These are phyloP conservation scores for Trichoderma brevicompactum DNA, from an alignment of 2,329 filamentous ascomycete species.

Conservation along the genomic window DNA sequence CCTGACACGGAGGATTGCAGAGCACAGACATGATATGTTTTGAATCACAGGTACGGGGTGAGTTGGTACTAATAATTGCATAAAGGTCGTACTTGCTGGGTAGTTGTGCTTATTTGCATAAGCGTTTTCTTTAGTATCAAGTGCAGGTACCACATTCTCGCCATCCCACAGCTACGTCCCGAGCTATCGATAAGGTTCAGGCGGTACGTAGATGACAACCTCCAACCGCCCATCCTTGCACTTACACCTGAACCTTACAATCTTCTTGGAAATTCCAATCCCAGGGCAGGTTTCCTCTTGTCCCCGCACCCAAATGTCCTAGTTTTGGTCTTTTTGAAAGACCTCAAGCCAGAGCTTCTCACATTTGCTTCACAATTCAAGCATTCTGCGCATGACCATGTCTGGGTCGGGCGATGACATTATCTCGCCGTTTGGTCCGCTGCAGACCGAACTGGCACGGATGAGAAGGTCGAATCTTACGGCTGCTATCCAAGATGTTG, in stretches of 20 bases:
- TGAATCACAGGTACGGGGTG: too few species aligned
- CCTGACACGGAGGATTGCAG: neutral
- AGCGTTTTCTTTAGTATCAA: neutral
- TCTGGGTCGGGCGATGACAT: constrained; percentile 43
- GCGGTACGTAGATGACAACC: constrained; percentile 17
- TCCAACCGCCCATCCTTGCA: constrained; percentile 9
- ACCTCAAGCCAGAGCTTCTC: neutral
- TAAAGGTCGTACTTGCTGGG: neutral
- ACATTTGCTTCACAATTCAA: neutral
- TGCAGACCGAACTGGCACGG: constrained; percentile 75
- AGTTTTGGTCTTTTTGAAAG: neutral
- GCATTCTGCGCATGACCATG: constrained; percentile 35
- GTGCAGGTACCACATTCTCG: neutral
- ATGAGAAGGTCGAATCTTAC: constrained; percentile 71
- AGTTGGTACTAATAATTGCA: neutral
- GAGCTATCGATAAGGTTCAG: constrained; percentile 20
- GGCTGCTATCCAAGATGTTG: constrained; percentile 76
- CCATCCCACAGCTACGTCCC: neutral
- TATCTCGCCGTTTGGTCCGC: constrained; percentile 53
- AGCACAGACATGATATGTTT: too few species aligned
- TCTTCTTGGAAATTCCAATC: constrained; percentile 9
- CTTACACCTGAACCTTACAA: constrained; percentile 10
- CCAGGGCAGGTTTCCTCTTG: neutral
- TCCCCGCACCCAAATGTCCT: neutral
- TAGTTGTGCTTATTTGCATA: constrained; percentile 13